A percentile compares a stretch with the other conserved stretches of the same genome.
Evolutionary conservation across 2,329 filamentous ascomycete genomes (phyloP).

Genomic region (Aspergillus sergii): DNA sequence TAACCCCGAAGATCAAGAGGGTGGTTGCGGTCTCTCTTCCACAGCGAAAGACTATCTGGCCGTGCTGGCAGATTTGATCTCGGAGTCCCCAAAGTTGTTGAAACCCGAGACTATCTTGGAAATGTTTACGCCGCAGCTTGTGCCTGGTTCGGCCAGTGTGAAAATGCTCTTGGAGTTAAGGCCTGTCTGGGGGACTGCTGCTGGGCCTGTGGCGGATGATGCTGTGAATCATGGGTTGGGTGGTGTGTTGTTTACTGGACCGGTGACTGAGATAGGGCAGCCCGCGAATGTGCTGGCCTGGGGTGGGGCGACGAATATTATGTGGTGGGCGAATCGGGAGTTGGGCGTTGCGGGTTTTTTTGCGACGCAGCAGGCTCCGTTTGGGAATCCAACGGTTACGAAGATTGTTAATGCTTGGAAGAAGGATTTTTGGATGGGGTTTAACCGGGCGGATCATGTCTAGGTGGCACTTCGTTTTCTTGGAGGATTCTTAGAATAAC

Average conservation of each 20-base stretch:
- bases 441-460: not conserved
- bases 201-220: constrained; percentile 4
- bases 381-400: constrained; percentile 10
- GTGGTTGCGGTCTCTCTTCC: not conserved
- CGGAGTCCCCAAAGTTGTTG: not conserved
- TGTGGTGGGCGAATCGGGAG: constrained; percentile 12
- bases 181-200: constrained; percentile 3
- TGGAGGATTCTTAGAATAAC: not conserved
- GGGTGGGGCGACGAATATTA: constrained; percentile 11
- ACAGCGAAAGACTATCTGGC: not conserved
- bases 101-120: not conserved
- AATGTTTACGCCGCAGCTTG: no score
- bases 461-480: not conserved
- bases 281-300: constrained; percentile 8
- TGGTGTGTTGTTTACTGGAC: not conserved
- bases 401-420: constrained; percentile 4
- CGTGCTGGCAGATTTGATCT: not conserved
- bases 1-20: not conserved
- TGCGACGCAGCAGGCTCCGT: not conserved
- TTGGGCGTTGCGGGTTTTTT: constrained; percentile 10
- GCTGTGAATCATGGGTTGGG: constrained; percentile 9
- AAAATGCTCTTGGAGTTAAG: constrained; percentile 5
- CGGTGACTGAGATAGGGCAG: constrained; percentile 7
- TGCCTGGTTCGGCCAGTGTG: no score
- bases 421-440: not conserved